These are phyloP conservation scores for Talaromyces wortmannii DNA, from an alignment of 495 filamentous ascomycete genomes.

Conservation along the genomic window DNA sequence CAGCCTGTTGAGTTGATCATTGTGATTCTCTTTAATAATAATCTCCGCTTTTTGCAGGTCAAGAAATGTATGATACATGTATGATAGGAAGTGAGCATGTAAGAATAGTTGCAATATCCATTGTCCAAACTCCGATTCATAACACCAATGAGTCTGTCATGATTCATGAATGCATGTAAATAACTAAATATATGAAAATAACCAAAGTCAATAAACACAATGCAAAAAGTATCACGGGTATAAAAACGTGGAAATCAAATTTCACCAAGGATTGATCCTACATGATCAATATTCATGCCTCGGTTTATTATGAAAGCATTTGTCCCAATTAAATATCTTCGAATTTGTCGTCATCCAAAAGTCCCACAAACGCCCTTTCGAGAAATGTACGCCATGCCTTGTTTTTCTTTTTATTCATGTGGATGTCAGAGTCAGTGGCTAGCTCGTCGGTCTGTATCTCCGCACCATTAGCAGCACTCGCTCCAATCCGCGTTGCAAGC, in stretches of 20 bases:
- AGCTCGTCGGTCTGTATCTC: neutral
- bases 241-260: neutral
- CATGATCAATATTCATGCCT: neutral
- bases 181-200: too few relatives aligned
- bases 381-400: conserved; percentile 68
- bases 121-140: too few relatives aligned
- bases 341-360: conserved; percentile 54
- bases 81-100: neutral
- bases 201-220: too few relatives aligned
- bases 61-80: neutral
- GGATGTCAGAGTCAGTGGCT: conserved; percentile 10
- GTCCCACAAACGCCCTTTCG: conserved; percentile 71
- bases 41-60: neutral
- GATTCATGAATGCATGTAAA: too few relatives aligned
- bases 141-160: too few relatives aligned
- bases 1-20: neutral
- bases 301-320: neutral
- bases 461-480: conserved; percentile 18
- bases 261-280: neutral
- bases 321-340: conserved; percentile 15
- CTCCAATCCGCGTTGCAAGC: conserved; percentile 72
- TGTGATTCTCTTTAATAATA: neutral
- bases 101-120: too few relatives aligned
- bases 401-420: conserved; percentile 23
- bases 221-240: too few relatives aligned